phyloP scores from a whole-genome alignment of 2,329 filamentous ascomycete species.

The Tolypocladium album region DNA sequence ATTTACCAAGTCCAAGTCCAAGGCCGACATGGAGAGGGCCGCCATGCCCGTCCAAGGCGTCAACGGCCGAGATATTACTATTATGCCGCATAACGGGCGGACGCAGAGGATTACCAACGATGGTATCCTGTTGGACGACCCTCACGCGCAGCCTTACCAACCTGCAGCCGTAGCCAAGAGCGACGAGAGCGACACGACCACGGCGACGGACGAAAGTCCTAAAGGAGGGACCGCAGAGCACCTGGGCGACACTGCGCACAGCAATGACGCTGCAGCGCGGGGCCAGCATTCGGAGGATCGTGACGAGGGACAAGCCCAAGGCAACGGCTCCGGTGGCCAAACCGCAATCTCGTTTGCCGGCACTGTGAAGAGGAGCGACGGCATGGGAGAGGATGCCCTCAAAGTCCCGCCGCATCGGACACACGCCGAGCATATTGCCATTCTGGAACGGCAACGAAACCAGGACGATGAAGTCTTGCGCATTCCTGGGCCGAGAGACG shows the following conservation, averaged over 20 bases:
- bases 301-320: neutral
- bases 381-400: conserved; percentile 35
- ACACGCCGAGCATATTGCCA: conserved; percentile 75
- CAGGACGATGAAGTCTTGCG: conserved; percentile 65
- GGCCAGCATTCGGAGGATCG: neutral
- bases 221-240: conserved; percentile 9
- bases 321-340: conserved; percentile 6
- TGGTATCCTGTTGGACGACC: conserved; percentile 38
- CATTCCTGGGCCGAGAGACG: conserved; percentile 87
- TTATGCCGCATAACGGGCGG: conserved; percentile 48
- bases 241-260: neutral
- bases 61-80: conserved; percentile 52
- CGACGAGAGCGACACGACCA: conserved; percentile 27
- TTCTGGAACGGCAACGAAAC: conserved; percentile 74
- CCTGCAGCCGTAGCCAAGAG: conserved; percentile 9
- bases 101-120: conserved; percentile 51
- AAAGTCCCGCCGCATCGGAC: conserved; percentile 39
- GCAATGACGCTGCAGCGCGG: neutral
- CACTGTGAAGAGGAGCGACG: conserved; percentile 50
- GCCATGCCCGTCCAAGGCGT: conserved; percentile 49
- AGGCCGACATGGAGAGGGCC: conserved; percentile 28
- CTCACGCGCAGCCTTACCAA: conserved; percentile 19
- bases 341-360: conserved; percentile 56
- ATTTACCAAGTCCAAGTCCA: conserved; percentile 50
- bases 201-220: conserved; percentile 15